A percentile compares a stretch with the other conserved stretches of the same genome.
These are phyloP conservation scores for Oenanthe javanica DNA, from an alignment of 140 eudicot genomes.

Conservation along the genomic window DNA sequence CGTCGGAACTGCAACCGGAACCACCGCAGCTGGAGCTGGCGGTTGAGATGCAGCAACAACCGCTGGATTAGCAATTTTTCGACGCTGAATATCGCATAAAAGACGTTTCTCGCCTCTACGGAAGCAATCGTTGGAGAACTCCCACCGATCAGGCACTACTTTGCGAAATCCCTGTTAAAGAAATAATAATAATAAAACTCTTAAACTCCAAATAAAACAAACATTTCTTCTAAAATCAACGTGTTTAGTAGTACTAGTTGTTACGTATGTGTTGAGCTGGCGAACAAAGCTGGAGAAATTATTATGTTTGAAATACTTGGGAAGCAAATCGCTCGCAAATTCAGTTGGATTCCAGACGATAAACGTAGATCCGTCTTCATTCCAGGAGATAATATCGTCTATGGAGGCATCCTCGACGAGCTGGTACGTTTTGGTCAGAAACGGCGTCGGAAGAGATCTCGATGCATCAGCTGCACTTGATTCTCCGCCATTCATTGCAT, in stretches of 20 bases:
- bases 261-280: slow-evolving; percentile 67
- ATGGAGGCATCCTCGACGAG: slow-evolving; percentile 55
- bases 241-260: too few species aligned
- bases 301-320: slow-evolving; percentile 71
- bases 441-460: slow-evolving; percentile 80
- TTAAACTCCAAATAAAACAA: neutral
- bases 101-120: slow-evolving; percentile 62
- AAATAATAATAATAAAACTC: too few species aligned
- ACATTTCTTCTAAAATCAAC: neutral
- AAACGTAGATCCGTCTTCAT: slow-evolving; percentile 78
- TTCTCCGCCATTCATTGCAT: slow-evolving; percentile 34
- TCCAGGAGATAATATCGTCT: slow-evolving; percentile 83
- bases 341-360: slow-evolving; percentile 79
- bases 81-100: slow-evolving; percentile 76
- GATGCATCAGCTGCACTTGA: slow-evolving; percentile 42
- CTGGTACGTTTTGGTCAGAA: slow-evolving; percentile 72
- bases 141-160: slow-evolving; percentile 94
- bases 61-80: slow-evolving; percentile 31
- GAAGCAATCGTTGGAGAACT: slow-evolving; percentile 66
- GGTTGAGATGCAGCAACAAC: slow-evolving; percentile 16
- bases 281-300: slow-evolving; percentile 84
- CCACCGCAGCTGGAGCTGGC: slow-evolving; percentile 2
- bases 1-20: slow-evolving; percentile 17
- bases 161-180: slow-evolving; percentile 63
- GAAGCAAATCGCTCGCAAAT: slow-evolving; percentile 70